A percentile compares a stretch with the other conserved stretches of the same genome.
Conservation (phyloP, 768 basidiomycete genomes). For the Phanerochaete carnosa region DNA sequence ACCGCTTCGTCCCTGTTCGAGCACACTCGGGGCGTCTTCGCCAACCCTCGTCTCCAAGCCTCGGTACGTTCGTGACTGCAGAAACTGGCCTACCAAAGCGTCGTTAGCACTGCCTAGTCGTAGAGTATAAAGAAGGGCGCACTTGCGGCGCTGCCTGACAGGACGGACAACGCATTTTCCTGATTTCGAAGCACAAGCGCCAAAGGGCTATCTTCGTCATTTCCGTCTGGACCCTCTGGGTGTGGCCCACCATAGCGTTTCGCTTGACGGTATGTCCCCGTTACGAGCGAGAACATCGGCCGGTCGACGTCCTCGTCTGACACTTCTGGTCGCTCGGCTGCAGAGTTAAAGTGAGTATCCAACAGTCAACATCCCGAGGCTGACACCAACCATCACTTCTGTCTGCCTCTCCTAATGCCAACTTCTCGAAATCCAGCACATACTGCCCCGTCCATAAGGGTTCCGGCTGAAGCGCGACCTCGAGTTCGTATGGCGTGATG, state of each 20-base stretch:
- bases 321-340: background rate
- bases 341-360: background rate
- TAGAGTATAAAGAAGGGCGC: constrained; percentile 7
- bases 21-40: constrained; percentile 70
- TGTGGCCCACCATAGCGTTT: constrained; percentile 58
- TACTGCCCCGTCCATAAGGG: constrained; percentile 76
- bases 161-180: constrained; percentile 50
- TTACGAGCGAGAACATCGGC: constrained; percentile 83
- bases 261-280: constrained; percentile 80
- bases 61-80: constrained; percentile 70
- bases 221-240: background rate
- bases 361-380: background rate
- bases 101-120: background rate
- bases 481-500: constrained; percentile 89
- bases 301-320: constrained; percentile 52
- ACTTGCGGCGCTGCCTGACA: constrained; percentile 74
- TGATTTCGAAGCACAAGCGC: constrained; percentile 63
- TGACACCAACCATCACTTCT: background rate
- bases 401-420: constrained; percentile 37
- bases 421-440: constrained; percentile 69
- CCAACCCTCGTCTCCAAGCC: constrained; percentile 80
- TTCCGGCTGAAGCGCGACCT: constrained; percentile 70
- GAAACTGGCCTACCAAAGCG: constrained; percentile 52
- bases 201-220: constrained; percentile 17
- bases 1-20: constrained; percentile 90